phyloP scores from a whole-genome alignment of 148 eudicot species.

The Dianthus caryophyllus region DNA sequence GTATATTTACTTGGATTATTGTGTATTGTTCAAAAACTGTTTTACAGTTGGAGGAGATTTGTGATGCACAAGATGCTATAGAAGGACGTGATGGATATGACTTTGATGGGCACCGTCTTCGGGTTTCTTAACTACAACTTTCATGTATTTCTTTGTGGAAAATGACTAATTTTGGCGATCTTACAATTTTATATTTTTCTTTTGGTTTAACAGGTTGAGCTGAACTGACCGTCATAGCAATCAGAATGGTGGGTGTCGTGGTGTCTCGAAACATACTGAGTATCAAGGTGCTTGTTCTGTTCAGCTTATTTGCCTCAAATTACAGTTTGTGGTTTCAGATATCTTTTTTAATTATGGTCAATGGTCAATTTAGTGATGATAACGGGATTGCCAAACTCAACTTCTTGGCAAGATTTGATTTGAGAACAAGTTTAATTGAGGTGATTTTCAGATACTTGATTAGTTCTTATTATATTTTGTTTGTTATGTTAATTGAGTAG shows the following conservation, averaged over 20 bases:
- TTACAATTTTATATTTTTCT: not conserved
- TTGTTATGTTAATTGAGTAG: not conserved
- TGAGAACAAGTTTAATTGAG: constrained; percentile 44
- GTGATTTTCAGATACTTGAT: not conserved
- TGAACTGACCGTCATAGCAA: constrained; percentile 46
- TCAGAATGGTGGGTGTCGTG: constrained; percentile 40
- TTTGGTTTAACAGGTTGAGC: constrained; percentile 54
- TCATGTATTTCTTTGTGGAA: not conserved
- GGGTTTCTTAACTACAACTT: constrained; percentile 44
- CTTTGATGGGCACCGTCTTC: constrained; percentile 88
- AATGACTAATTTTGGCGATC: not conserved
- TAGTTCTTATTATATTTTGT: not conserved
- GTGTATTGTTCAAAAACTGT: not conserved
- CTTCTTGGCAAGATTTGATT: constrained; percentile 97
- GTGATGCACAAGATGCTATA: constrained; percentile 97
- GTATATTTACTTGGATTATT: not conserved
- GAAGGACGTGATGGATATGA: constrained; percentile 99
- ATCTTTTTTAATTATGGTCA: not conserved
- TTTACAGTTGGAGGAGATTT: constrained; percentile 79
- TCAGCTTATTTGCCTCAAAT: not conserved
- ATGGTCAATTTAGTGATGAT: constrained; percentile 52
- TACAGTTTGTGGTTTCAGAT: not conserved
- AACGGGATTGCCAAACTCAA: constrained; percentile 82
- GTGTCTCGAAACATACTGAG: constrained; percentile 92
- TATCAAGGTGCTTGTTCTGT: constrained; percentile 55